A percentile compares a stretch with the other conserved stretches of the same genome.
Conservation (phyloP, 148 eudicot species). For the Rhododendron ferrugineum region DNA sequence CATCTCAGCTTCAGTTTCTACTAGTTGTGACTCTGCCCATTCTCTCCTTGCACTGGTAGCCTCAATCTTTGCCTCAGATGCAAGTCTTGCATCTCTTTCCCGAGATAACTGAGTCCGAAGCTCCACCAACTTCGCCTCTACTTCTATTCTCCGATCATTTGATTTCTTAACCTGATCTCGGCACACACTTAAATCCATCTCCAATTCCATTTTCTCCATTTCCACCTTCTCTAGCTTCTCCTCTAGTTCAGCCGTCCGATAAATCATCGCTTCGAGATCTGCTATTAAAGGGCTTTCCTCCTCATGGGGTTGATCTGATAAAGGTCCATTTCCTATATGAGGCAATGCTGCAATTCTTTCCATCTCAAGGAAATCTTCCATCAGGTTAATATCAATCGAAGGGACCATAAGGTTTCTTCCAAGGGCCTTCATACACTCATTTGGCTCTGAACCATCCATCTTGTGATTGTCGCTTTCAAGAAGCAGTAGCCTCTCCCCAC, state of each 20-base stretch:
- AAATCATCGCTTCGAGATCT: conserved; percentile 31
- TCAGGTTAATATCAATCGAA: conserved; percentile 53
- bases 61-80: conserved; percentile 20
- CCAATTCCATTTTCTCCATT: conserved; percentile 41
- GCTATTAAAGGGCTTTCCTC: conserved; percentile 23
- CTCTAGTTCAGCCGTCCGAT: conserved; percentile 31
- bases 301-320: conserved; percentile 7
- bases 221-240: conserved; percentile 34
- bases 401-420: conserved; percentile 25
- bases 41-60: conserved; percentile 39
- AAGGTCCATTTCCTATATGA: conserved; percentile 22
- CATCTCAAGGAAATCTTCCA: conserved; percentile 98
- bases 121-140: conserved; percentile 41
- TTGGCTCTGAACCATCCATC: conserved; percentile 15
- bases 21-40: conserved; percentile 30
- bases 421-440: conserved; percentile 28
- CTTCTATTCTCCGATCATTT: conserved; percentile 23
- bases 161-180: conserved; percentile 27
- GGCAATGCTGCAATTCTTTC: conserved; percentile 72
- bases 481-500: conserved; percentile 47
- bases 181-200: conserved; percentile 26
- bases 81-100: conserved; percentile 38
- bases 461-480: conserved; percentile 27
- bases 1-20: conserved; percentile 38
- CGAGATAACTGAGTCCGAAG: conserved; percentile 40